Evolutionary conservation across 345 rosid species (phyloP).

Genomic region (Lepidium sativum): DNA sequence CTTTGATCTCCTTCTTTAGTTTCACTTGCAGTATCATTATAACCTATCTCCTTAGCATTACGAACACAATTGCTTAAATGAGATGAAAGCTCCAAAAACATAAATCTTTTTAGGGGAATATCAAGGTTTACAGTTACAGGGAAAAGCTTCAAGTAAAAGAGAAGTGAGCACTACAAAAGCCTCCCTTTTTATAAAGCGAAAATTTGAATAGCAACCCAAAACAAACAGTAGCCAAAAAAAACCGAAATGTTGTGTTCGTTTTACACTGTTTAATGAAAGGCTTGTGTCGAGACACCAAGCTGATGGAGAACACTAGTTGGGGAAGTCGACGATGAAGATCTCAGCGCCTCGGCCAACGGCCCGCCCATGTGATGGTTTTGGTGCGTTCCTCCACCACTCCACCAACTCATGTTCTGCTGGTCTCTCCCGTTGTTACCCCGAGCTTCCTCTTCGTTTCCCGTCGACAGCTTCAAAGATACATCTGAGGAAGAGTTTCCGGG

Average conservation of each 20-base stretch:
- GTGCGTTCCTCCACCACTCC: slow-evolving; percentile 47
- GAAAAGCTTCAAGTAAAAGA: background rate
- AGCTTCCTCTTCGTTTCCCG: slow-evolving; percentile 46
- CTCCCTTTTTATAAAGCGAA: slow-evolving; percentile 5
- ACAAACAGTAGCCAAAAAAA: background rate
- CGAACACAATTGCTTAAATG: background rate
- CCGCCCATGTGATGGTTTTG: slow-evolving; percentile 59
- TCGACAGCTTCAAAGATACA: slow-evolving; percentile 75
- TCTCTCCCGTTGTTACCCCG: slow-evolving; percentile 32
- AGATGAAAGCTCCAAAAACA: background rate
- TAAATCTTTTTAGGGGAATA: background rate
- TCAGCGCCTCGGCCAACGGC: slow-evolving; percentile 76
- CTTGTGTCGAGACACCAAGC: slow-evolving; percentile 32
- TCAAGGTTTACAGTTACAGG: background rate
- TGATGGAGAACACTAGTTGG: slow-evolving; percentile 78
- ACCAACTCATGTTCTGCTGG: slow-evolving; percentile 50
- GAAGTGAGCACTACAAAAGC: slow-evolving; percentile 10
- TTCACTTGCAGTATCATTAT: slow-evolving; percentile 10
- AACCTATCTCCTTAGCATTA: background rate
- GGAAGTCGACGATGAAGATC: slow-evolving; percentile 57
- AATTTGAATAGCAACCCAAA: slow-evolving; percentile 1
- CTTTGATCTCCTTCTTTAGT: slow-evolving; percentile 1
- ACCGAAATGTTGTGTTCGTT: slow-evolving; percentile 2
- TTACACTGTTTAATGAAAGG: slow-evolving; percentile 19
- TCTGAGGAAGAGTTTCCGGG: slow-evolving; percentile 67